phyloP scores from a whole-genome alignment of 805 yeast genomes.

The Wickerhamomyces strasburgensis region DNA sequence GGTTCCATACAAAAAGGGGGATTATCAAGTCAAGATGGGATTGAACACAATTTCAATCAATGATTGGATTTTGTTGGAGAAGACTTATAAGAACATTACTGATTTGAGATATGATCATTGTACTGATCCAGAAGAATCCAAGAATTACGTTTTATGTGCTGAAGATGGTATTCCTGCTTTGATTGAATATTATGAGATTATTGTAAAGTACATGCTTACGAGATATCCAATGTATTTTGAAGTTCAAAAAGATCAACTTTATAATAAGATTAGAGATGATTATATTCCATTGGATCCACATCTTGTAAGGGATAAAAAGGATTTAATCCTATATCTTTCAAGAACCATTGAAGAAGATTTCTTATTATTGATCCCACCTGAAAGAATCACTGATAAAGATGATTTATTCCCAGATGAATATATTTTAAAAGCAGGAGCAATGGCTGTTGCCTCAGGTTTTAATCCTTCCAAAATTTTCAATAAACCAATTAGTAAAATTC shows the following conservation, averaged over 20 bases:
- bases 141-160: constrained; percentile 29
- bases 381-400: no score
- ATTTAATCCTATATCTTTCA: constrained; percentile 7
- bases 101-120: constrained; percentile 32
- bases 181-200: constrained; percentile 14
- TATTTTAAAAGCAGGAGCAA: not conserved
- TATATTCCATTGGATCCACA: constrained; percentile 13
- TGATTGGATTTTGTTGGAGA: constrained; percentile 57
- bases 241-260: constrained; percentile 8
- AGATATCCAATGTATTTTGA: constrained; percentile 17
- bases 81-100: constrained; percentile 44
- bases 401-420: constrained; percentile 1
- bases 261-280: constrained; percentile 16
- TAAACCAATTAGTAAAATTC: not conserved
- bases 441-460: constrained; percentile 4
- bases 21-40: constrained; percentile 57
- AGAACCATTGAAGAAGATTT: constrained; percentile 13
- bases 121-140: constrained; percentile 26
- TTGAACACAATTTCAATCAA: constrained; percentile 38
- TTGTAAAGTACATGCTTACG: constrained; percentile 10
- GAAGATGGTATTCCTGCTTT: constrained; percentile 11
- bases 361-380: not conserved
- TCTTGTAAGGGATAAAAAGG: constrained; percentile 7
- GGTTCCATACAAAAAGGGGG: constrained; percentile 50
- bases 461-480: not conserved